Evolutionary conservation across 2,329 filamentous ascomycete species (phyloP).

Genomic region (Penicillium sp.): DNA sequence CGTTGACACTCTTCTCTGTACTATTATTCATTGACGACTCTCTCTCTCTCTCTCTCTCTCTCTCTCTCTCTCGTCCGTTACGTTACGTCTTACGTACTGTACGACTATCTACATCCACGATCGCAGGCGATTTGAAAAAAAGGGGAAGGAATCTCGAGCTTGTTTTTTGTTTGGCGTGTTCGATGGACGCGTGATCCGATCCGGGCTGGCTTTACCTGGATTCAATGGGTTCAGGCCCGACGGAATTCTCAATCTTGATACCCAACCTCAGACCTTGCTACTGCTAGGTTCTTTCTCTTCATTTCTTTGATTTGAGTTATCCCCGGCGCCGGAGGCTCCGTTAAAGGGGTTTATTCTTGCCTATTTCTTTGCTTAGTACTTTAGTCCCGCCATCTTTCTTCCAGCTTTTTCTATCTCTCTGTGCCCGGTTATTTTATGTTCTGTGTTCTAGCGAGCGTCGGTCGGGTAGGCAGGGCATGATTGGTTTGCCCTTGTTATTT

Average conservation of each 20-base stretch:
- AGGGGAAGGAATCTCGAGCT: not conserved
- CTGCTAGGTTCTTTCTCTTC: not conserved
- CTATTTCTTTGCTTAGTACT: not conserved
- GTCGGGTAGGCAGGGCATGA: not conserved
- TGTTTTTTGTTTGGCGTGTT: not conserved
- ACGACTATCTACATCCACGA: conserved; percentile 21
- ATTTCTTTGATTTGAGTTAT: not conserved
- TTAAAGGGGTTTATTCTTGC: not conserved
- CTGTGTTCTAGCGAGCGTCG: conserved; percentile 1
- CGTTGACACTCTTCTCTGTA: conserved; percentile 23
- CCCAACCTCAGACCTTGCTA: not conserved
- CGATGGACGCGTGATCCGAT: not conserved
- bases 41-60: conserved; percentile 7
- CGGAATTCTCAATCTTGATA: not conserved
- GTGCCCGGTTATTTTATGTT: not conserved
- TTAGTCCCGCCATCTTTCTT: not conserved
- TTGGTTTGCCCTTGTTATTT: not conserved
- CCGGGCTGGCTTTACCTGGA: not conserved
- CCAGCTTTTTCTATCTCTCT: not conserved
- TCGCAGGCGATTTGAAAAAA: conserved; percentile 11
- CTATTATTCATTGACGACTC: conserved; percentile 25
- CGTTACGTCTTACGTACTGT: conserved; percentile 27
- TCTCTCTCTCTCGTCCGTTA: conserved; percentile 9
- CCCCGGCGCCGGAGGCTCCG: not conserved
- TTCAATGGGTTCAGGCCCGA: too few relatives aligned